Evolutionary conservation across 352 stramenopile genomes (phyloP).

Genomic region (Globisporangium splendens): DNA sequence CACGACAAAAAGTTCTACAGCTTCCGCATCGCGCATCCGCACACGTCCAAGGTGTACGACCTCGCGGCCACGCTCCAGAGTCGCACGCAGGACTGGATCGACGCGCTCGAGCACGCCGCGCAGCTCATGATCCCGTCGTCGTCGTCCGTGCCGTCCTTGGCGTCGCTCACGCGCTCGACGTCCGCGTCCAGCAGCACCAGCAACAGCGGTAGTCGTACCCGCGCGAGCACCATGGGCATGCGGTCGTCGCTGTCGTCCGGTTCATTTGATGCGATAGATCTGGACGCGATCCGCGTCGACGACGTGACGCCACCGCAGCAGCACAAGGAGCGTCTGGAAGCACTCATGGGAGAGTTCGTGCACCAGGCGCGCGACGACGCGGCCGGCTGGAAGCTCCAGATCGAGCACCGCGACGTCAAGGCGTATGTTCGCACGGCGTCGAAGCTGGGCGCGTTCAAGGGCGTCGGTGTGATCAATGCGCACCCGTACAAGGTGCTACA

Average conservation of each 20-base stretch:
- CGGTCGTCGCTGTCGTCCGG: constrained; percentile 15
- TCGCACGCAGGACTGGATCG: constrained; percentile 58
- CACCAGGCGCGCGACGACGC: constrained; percentile 42
- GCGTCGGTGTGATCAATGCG: constrained; percentile 51
- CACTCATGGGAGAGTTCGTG: constrained; percentile 60
- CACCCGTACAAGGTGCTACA: constrained; percentile 53
- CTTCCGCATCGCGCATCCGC: constrained; percentile 70
- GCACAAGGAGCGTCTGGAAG: constrained; percentile 38
- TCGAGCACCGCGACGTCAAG: constrained; percentile 53
- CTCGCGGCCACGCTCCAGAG: constrained; percentile 52
- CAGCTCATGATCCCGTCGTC: constrained; percentile 14
- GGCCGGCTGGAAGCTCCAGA: constrained; percentile 59
- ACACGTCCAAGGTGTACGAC: constrained; percentile 67
- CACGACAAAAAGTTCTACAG: constrained; percentile 71
- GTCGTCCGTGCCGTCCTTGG: neutral
- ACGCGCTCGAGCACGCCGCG: constrained; percentile 38
- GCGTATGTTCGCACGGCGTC: constrained; percentile 46
- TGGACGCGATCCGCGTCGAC: constrained; percentile 9
- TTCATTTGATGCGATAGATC: constrained; percentile 8
- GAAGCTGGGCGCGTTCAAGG: constrained; percentile 46
- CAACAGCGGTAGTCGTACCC: constrained; percentile 2
- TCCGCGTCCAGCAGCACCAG: constrained; percentile 5
- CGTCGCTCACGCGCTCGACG: constrained; percentile 1
- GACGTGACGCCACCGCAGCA: constrained; percentile 29
- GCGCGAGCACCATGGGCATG: constrained; percentile 3